Conservation (phyloP, 768 basidiomycete genomes). For the Psilocybe cyanescens region DNA sequence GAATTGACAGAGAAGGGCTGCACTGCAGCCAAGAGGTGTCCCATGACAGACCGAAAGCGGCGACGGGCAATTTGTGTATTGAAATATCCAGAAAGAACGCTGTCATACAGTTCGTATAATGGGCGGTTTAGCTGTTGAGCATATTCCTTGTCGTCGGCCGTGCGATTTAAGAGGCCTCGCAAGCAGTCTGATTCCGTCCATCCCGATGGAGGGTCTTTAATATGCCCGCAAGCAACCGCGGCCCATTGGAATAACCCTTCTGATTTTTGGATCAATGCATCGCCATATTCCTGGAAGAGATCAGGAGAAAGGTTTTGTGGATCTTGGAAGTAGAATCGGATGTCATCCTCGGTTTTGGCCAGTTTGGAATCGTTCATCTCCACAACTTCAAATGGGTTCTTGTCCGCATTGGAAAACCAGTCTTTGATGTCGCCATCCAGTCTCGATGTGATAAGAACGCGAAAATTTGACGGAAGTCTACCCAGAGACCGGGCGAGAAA, state of each 20-base stretch:
- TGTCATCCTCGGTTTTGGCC: neutral
- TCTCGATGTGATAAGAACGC: neutral
- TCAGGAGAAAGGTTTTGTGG: neutral
- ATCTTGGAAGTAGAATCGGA: neutral
- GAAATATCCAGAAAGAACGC: neutral
- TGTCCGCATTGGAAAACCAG: neutral
- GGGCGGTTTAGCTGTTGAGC: neutral
- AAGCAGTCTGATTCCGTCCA: neutral
- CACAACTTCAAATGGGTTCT: neutral
- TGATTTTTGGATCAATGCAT: neutral
- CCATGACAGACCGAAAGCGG: neutral
- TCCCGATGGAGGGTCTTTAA: neutral
- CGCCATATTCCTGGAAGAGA: neutral
- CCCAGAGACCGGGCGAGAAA: neutral
- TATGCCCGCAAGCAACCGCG: neutral
- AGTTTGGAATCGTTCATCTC: neutral
- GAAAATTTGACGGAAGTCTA: neutral
- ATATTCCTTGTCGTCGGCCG: neutral
- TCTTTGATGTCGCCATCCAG: neutral
- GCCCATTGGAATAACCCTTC: conserved; percentile 6
- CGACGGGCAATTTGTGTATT: neutral
- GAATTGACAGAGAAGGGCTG: neutral
- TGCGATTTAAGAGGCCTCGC: neutral
- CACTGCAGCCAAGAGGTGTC: neutral
- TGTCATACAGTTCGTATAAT: neutral